Percentiles rank a stretch among this genome's conserved stretches.
phyloP scores from a whole-genome alignment of 106 monocot genomes.

The Dioscorea zingiberensis region DNA sequence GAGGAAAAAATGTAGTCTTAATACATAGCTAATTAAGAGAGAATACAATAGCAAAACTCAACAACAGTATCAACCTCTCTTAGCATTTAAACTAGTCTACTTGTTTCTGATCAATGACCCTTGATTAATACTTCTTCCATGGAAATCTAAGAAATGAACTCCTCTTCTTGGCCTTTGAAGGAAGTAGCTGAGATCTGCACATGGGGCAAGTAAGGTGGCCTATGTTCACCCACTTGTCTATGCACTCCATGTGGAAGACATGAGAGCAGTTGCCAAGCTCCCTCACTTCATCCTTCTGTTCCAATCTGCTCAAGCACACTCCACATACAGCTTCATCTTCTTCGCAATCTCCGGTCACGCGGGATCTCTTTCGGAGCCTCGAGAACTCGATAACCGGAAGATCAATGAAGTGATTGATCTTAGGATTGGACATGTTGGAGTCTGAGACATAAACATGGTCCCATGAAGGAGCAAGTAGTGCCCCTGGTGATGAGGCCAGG shows the following conservation, averaged over 20 bases:
- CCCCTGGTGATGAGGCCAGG: neutral
- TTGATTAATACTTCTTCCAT: no score
- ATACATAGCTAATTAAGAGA: no score
- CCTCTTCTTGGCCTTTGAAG: neutral
- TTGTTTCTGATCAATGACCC: no score
- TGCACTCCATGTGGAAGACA: slow-evolving; percentile 19
- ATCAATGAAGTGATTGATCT: neutral
- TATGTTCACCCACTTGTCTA: slow-evolving; percentile 24
- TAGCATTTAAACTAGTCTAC: no score
- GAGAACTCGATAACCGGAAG: slow-evolving; percentile 19
- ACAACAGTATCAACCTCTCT: no score
- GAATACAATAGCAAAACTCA: no score
- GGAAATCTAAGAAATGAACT: no score
- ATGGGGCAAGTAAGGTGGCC: slow-evolving; percentile 22
- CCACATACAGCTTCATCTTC: slow-evolving; percentile 2
- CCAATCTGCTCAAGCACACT: slow-evolving; percentile 14
- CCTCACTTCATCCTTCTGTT: slow-evolving; percentile 16
- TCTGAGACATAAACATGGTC: neutral
- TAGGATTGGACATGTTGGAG: neutral
- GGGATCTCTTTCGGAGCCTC: neutral
- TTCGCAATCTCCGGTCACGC: neutral
- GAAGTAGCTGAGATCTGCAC: slow-evolving; percentile 14
- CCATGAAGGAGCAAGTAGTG: neutral
- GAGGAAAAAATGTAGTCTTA: no score
- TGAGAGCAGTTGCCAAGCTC: slow-evolving; percentile 27